Percentiles rank a stretch among this genome's conserved stretches.
Conservation (phyloP, 352 stramenopile species). For the Pythium scleroteichum region DNA sequence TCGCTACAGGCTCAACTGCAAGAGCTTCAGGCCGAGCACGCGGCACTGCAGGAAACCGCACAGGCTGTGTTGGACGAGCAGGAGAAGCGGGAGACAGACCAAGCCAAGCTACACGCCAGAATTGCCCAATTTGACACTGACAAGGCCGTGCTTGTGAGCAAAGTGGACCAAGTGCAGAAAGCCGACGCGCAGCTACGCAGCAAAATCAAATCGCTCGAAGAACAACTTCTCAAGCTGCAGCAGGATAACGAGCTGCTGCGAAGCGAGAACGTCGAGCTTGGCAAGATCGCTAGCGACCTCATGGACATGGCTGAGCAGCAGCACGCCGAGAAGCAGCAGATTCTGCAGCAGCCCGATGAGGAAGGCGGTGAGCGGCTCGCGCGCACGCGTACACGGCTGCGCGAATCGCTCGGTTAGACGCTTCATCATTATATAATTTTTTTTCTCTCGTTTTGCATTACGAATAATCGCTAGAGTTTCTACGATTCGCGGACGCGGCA, state of each 20-base stretch:
- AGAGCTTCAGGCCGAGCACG: constrained; percentile 20
- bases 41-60: constrained; percentile 30
- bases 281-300: constrained; percentile 59
- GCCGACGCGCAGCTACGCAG: constrained; percentile 56
- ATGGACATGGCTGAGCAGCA: constrained; percentile 70
- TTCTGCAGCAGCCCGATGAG: constrained; percentile 9
- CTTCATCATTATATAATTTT: not conserved
- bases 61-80: constrained; percentile 25
- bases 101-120: constrained; percentile 35
- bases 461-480: too few relatives aligned
- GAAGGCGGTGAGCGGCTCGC: constrained; percentile 17
- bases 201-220: constrained; percentile 42
- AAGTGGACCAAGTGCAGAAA: constrained; percentile 61
- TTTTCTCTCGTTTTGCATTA: too few relatives aligned
- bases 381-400: constrained; percentile 24
- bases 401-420: constrained; percentile 23
- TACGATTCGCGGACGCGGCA: too few relatives aligned
- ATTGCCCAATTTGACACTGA: constrained; percentile 57
- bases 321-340: constrained; percentile 36
- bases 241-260: constrained; percentile 40
- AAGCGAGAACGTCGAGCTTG: constrained; percentile 55
- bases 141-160: constrained; percentile 66
- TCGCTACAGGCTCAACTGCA: constrained; percentile 24
- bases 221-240: constrained; percentile 39
- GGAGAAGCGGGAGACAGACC: constrained; percentile 28